These are phyloP conservation scores for Syncephalastrum monosporum DNA, from an alignment of 371 early-diverging fungal species.

Conservation along the genomic window DNA sequence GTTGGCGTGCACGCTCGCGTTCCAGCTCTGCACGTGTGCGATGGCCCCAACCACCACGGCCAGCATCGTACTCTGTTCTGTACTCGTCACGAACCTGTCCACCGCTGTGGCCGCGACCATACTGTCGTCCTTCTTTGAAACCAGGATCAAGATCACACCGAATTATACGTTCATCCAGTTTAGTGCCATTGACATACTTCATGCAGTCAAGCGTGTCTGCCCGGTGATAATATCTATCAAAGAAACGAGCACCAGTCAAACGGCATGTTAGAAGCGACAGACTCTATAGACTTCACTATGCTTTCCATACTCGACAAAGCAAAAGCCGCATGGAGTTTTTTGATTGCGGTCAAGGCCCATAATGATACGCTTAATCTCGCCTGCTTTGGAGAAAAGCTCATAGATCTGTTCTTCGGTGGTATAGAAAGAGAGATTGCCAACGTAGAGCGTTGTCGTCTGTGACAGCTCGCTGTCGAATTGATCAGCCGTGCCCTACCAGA, in stretches of 20 bases:
- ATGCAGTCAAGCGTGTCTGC: constrained; percentile 87
- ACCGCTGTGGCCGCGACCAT: constrained; percentile 94
- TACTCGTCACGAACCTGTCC: constrained; percentile 97
- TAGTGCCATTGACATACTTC: constrained; percentile 93
- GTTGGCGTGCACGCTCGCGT: constrained; percentile 58
- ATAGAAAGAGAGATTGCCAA: constrained; percentile 97
- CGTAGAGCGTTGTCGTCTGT: constrained; percentile 86
- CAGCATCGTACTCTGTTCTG: constrained; percentile 91
- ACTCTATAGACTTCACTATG: not conserved
- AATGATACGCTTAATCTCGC: constrained; percentile 97
- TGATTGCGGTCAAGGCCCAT: constrained; percentile 96
- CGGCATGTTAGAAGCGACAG: not conserved
- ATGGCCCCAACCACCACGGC: constrained; percentile 97
- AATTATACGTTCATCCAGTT: constrained; percentile 93
- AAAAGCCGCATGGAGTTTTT: constrained; percentile 98
- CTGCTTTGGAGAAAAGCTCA: constrained; percentile 94
- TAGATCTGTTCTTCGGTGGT: constrained; percentile 99
- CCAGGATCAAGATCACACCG: constrained; percentile 98
- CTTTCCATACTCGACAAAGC: constrained; percentile 92
- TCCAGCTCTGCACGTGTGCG: constrained; percentile 65
- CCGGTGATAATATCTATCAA: constrained; percentile 82
- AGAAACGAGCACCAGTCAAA: not conserved
- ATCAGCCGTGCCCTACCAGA: constrained; percentile 64
- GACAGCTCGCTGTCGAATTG: constrained; percentile 71
- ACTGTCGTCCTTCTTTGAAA: constrained; percentile 94